Base-by-base conservation (phyloP, 495 filamentous ascomycete genomes). In the Corynascus novoguineensis region DNA sequence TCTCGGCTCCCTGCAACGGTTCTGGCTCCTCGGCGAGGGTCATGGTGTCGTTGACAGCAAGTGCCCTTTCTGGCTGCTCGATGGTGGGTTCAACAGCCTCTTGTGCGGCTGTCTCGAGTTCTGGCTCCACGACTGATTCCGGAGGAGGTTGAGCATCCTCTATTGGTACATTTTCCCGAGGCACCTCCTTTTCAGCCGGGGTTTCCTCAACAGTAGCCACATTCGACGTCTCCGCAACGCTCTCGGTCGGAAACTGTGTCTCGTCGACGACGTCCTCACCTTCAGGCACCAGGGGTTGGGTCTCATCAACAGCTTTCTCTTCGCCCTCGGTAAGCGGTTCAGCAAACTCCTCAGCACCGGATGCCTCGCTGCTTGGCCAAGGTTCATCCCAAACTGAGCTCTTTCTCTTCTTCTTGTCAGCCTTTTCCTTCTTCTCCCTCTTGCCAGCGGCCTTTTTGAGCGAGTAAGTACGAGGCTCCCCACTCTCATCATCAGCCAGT, bases 141-240 rank as follows among this genome's bases (percentile, higher is more conserved):
- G 32, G 34, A 0, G 28, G 28, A 32, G 42, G 10, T 15, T 54
- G 41, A 25, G 25, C 32, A n/a, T 31, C 40, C 15, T 50, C 54
- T 27, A 19, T 21, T 22, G 34, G 45, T 0, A 9, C 24, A 8
- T 31, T 45, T 15, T 53, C 51, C 31, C 34, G 70, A 34, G 34
- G 58, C 45, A 64, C 60, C 38, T 70, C 72, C 58, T 74, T 69
- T 60, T 76, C 71, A 49, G 72, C 68, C 57, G 71, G 71, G 10
- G 9, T n/a, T 1, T 40, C 45, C 5, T 40, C 45, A 50, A 32
- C 27, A 19, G 27, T 46, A 1, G 24, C 14, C 3, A 25, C 19
- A 25, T 50, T 38, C 19, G 46, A 47, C 34, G 6, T 27, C 19
- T 5, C 45, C 5, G 49, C 54, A 10, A 19, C 34, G 5, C 45